Conservation (phyloP, 441 rosid species). For the Adansonia grandidieri region DNA sequence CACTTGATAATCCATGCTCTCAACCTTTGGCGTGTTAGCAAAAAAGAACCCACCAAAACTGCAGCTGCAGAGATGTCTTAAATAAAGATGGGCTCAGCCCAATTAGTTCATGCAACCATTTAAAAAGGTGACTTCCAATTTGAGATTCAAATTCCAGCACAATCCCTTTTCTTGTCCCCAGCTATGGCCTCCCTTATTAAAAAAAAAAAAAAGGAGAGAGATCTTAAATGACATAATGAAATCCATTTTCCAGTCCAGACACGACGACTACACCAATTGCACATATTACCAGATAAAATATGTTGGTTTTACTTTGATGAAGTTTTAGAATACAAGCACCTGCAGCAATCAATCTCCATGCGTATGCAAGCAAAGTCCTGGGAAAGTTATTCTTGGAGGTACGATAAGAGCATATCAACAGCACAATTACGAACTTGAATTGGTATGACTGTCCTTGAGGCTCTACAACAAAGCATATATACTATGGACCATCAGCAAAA, state of each 20-base stretch:
- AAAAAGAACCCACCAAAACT: too few species aligned
- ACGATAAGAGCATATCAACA: slow-evolving; percentile 26
- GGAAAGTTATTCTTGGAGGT: background rate
- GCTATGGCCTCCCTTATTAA: too few species aligned
- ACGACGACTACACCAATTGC: background rate
- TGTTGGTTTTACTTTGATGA: background rate
- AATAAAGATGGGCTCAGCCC: too few species aligned
- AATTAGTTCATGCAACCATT: too few species aligned
- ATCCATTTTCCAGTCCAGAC: background rate
- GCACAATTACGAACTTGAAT: slow-evolving; percentile 41
- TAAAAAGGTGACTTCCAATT: too few species aligned
- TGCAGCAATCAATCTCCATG: too few species aligned
- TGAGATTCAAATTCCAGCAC: too few species aligned
- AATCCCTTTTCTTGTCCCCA: too few species aligned
- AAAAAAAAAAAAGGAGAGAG: too few species aligned
- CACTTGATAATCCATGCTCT: too few species aligned
- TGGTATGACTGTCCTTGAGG: slow-evolving; percentile 56
- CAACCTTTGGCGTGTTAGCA: too few species aligned
- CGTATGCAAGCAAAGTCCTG: background rate
- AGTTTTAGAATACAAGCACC: background rate
- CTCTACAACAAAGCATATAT: slow-evolving; percentile 45
- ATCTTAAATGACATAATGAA: background rate
- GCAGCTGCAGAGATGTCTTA: too few species aligned
- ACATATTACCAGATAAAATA: background rate
- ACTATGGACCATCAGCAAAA: background rate